Evolutionary conservation across 2,329 filamentous ascomycete genomes (phyloP).

Genomic region (Pseudocercospora fijiensis): DNA sequence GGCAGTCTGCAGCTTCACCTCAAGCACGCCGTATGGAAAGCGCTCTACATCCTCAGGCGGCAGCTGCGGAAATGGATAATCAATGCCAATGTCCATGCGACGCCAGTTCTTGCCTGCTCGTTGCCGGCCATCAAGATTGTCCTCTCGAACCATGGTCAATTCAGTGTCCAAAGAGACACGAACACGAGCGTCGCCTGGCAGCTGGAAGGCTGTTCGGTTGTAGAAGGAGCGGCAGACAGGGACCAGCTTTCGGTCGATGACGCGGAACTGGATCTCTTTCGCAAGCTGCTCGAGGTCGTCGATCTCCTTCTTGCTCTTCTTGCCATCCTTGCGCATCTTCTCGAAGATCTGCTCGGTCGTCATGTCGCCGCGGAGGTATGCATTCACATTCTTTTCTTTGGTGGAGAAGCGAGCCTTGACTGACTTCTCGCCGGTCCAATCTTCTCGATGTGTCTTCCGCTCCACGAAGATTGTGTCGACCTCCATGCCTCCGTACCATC

Average conservation of each 20-base stretch:
- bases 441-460: slow-evolving; percentile 95
- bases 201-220: slow-evolving; percentile 95
- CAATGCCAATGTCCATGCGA: slow-evolving; percentile 94
- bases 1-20: slow-evolving; percentile 97
- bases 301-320: slow-evolving; percentile 89
- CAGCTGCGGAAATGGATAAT: slow-evolving; percentile 89
- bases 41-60: slow-evolving; percentile 80
- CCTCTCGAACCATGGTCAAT: slow-evolving; percentile 89
- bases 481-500: slow-evolving; percentile 98
- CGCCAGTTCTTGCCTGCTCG: slow-evolving; percentile 89
- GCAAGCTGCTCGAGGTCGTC: slow-evolving; percentile 87
- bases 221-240: slow-evolving; percentile 96
- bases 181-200: slow-evolving; percentile 92
- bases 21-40: slow-evolving; percentile 93
- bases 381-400: slow-evolving; percentile 97
- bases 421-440: slow-evolving; percentile 98
- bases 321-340: slow-evolving; percentile 91
- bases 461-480: slow-evolving; percentile 95
- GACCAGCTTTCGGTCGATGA: slow-evolving; percentile 79
- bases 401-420: slow-evolving; percentile 94
- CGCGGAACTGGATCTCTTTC: slow-evolving; percentile 88
- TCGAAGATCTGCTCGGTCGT: slow-evolving; percentile 89
- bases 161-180: slow-evolving; percentile 97
- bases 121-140: slow-evolving; percentile 79
- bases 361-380: slow-evolving; percentile 79